phyloP scores from a whole-genome alignment of 139 green algal species.

The Mychonastes homosphaera region DNA sequence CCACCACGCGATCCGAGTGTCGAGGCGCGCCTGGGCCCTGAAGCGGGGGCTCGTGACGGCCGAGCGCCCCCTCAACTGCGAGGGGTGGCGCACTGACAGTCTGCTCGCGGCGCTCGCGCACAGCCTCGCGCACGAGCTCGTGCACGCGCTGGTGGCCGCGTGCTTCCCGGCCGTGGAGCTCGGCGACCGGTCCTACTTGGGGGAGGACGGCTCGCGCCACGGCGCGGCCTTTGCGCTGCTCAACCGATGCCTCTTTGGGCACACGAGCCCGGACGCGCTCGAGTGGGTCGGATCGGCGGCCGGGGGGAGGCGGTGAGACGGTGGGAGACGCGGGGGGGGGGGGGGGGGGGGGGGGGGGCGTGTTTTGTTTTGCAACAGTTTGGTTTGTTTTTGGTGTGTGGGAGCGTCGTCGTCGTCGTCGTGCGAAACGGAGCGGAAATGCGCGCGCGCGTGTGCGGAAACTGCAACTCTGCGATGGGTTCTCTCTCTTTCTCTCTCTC shows the following conservation, averaged over 20 bases:
- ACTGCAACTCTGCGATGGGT: too few species aligned
- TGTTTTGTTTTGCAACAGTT: not conserved
- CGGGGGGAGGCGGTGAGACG: not conserved
- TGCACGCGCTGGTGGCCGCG: slow-evolving; percentile 16
- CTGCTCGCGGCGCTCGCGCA: slow-evolving; percentile 17
- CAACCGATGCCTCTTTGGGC: slow-evolving; percentile 19
- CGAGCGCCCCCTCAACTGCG: slow-evolving; percentile 10
- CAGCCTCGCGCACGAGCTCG: slow-evolving; percentile 17
- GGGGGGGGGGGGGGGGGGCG: not conserved
- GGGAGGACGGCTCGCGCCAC: slow-evolving; percentile 8
- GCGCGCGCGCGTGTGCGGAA: too few species aligned
- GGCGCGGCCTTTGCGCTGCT: slow-evolving; percentile 18
- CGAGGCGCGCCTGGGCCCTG: slow-evolving; percentile 9
- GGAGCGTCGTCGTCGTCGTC: too few species aligned
- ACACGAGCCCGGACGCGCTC: slow-evolving; percentile 10
- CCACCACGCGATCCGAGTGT: slow-evolving; percentile 3
- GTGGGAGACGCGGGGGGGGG: not conserved
- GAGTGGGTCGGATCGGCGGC: not conserved
- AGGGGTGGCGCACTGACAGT: slow-evolving; percentile 8
- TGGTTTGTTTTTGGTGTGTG: too few species aligned
- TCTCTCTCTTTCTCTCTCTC: too few species aligned
- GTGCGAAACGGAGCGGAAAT: too few species aligned
- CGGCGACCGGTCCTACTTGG: slow-evolving; percentile 4
- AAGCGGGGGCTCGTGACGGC: not conserved
- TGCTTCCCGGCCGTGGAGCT: slow-evolving; percentile 7